Evolutionary conservation across 352 stramenopile species (phyloP).

Genomic region (Plasmopara halstedii): DNA sequence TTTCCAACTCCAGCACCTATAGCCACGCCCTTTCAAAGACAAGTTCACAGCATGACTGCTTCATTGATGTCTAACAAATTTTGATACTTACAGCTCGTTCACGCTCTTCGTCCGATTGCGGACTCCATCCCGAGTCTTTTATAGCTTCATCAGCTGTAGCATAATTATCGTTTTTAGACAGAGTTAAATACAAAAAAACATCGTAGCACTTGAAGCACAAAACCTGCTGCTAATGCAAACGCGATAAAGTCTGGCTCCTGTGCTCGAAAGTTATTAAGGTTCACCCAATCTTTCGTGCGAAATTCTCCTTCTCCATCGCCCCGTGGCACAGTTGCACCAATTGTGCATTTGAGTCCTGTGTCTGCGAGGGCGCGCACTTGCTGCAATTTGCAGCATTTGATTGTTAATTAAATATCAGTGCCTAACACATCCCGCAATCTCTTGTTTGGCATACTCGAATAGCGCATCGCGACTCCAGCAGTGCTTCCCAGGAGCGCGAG

Average conservation of each 20-base stretch:
- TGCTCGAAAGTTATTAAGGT: slow-evolving; percentile 53
- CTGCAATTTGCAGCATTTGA: slow-evolving; percentile 18
- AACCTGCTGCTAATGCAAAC: slow-evolving; percentile 76
- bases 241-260: slow-evolving; percentile 84
- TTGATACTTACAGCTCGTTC: slow-evolving; percentile 41
- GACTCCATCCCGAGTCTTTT: slow-evolving; percentile 60
- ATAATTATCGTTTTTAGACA: too few relatives aligned
- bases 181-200: too few relatives aligned
- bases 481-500: slow-evolving; percentile 65
- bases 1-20: slow-evolving; percentile 84
- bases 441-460: slow-evolving; percentile 38
- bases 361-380: slow-evolving; percentile 48
- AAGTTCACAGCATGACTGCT: background rate
- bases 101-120: slow-evolving; percentile 52
- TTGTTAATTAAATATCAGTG: slow-evolving; percentile 2
- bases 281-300: slow-evolving; percentile 58
- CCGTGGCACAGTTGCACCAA: slow-evolving; percentile 65
- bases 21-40: slow-evolving; percentile 51
- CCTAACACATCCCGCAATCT: slow-evolving; percentile 1
- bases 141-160: slow-evolving; percentile 70
- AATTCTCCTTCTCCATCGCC: slow-evolving; percentile 47
- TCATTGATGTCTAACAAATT: background rate
- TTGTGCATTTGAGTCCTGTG: slow-evolving; percentile 53
- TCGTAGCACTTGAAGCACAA: too few relatives aligned
- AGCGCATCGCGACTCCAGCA: slow-evolving; percentile 73